Base-by-base conservation (phyloP, 148 eudicot genomes). In the Camellia granthamiana region DNA sequence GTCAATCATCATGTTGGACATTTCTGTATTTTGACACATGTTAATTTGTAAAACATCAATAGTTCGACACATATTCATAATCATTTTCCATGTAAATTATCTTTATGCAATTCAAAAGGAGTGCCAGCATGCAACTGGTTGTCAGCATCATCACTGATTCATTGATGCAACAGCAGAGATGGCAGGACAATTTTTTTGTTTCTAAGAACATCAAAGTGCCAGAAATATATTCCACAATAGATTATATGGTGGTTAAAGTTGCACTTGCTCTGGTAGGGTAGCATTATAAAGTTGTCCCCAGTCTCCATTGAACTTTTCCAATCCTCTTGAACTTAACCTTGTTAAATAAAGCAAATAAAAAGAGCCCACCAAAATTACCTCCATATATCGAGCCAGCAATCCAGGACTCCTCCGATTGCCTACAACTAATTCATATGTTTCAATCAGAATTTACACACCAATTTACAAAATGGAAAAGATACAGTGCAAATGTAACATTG, bases 361-460 rank as follows among this genome's bases (percentile, higher is more conserved):
- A 80, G 23, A 38, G 12, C 2, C 47, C 67, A 51, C 30, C 70
- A 54, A 79, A n/a, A 75, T 77, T 85, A 87, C 92, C 99, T 94
- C 92, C 99, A 97, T 97, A 87, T 97, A 97, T 60, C 92, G 87
- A 72, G 90, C 86, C 73, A 97, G 90, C 7, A 94, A 77, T 77
- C 99, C 97, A 80, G 88, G 91, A 80, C 84, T 94, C 81, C 85
- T 88, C 71, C 83, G 88, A 69, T 85, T 81, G 62, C 92, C 99
- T 94, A 83, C 82, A 44, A n/a, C 55, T 14, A 70, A 47, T 70
- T 47, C 91, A 64, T 14, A 69, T 44, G 18, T 52, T 30, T 49
- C 65, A 72, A 70, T 82, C 69, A 79, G 77, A 77, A 55, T 44
- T 15, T 30, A 30, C 9, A 38, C 51, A 67, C 13, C 21, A 30